Base-by-base conservation (phyloP, 345 rosid species). In the Alliaria petiolata region DNA sequence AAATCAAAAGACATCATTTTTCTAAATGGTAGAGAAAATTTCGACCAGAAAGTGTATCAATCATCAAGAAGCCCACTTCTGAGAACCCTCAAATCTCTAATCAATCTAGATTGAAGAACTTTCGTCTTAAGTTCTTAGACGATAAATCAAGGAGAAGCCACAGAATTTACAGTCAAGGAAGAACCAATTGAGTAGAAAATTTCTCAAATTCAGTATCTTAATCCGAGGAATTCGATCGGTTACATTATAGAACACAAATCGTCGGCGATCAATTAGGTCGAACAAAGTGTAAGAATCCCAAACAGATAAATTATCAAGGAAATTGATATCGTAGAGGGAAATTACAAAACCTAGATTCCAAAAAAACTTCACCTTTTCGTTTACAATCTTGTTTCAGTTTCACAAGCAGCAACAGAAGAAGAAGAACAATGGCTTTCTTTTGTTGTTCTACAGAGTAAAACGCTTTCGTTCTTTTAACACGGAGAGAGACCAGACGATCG, bases 291-390 rank as follows among this genome's bases (percentile, higher is more conserved):
- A 3, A 26, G 30, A 36, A 19, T 8, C 5, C 5, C n/a, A n/a
- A n/a, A n/a, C n/a, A n/a, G n/a, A 42, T 6, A 1, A 35, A 38
- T 22, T 13, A 15, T 20, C 19, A 26, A 49, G 12, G 19, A 15
- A 6, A 33, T 3, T 8, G 33, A 33, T n/a, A 35, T 2, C 6
- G 1, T 26, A n/a, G 3, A 56, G 1, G 0, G 13, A 34, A 22
- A 28, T 11, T 31, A 47, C 9, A 22, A 73, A 73, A 52, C 26
- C 65, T 10, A 46, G 22, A n/a, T n/a, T n/a, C n/a, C n/a, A n/a
- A 42, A 59, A 69, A 59, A 44, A 46, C 65, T 30, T 65, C 36
- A 73, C 77, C 77, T 73, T n/a, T 73, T 36, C 38, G 55, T 64
- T 55, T 14, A 13, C 28, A 73, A 65, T 45, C 17, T 57, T 28